phyloP scores from a whole-genome alignment of 805 yeast species.

The Huiozyma sinensis region DNA sequence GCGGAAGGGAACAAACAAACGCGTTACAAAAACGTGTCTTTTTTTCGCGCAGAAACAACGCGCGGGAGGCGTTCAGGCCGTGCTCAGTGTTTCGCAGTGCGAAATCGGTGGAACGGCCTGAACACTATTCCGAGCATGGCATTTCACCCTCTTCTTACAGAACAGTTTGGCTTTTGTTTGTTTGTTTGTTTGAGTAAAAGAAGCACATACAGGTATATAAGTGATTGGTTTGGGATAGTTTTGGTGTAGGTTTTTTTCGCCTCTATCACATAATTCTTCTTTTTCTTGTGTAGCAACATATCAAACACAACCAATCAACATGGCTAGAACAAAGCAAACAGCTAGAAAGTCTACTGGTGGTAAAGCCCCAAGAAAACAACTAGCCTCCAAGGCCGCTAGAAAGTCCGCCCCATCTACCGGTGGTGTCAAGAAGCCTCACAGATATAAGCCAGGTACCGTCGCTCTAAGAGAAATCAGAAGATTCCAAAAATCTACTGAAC shows the following conservation, averaged over 20 bases:
- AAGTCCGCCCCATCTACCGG: slow-evolving; percentile 86
- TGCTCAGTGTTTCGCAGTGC: not conserved
- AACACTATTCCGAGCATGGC: no score
- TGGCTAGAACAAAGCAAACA: slow-evolving; percentile 93
- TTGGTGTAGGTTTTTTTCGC: no score
- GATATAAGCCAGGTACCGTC: slow-evolving; percentile 95
- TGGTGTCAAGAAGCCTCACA: slow-evolving; percentile 91
- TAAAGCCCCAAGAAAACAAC: slow-evolving; percentile 90
- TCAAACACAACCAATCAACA: slow-evolving; percentile 14
- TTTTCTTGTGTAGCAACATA: not conserved
- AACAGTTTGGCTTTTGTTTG: no score
- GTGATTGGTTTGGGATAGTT: no score
- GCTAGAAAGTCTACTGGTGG: slow-evolving; percentile 95
- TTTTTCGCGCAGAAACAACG: no score
- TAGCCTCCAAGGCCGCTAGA: slow-evolving; percentile 89
- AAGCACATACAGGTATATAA: no score
- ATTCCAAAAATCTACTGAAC: slow-evolving; percentile 93
- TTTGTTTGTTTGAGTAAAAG: no score
- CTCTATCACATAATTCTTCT: no score
- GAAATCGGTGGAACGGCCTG: not conserved
- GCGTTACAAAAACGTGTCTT: no score
- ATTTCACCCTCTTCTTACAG: no score
- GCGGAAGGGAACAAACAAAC: no score
- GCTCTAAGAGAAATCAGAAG: slow-evolving; percentile 95
- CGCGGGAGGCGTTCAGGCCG: not conserved